A percentile compares a stretch with the other conserved stretches of the same genome.
Evolutionary conservation across 2,329 filamentous ascomycete species (phyloP).

Genomic region (Ceratocystis cacaofunesta): DNA sequence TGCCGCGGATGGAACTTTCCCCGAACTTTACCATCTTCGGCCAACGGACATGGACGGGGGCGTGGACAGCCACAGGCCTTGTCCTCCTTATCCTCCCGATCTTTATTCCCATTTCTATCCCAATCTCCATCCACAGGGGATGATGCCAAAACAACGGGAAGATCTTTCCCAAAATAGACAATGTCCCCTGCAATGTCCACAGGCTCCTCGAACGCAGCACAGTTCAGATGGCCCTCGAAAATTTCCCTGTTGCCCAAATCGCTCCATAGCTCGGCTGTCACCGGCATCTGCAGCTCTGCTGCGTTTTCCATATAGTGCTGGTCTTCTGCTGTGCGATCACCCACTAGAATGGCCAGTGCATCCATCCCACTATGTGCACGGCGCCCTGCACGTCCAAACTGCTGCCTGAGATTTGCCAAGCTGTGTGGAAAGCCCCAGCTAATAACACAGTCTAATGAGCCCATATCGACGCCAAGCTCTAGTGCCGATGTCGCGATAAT

Average conservation of each 20-base stretch:
- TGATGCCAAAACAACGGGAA: conserved; percentile 35
- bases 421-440: conserved; percentile 92
- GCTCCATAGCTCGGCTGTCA: conserved; percentile 77
- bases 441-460: conserved; percentile 80
- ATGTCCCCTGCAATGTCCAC: conserved; percentile 63
- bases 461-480: conserved; percentile 90
- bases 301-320: conserved; percentile 97
- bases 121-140: neutral
- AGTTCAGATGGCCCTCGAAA: conserved; percentile 86
- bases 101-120: too few relatives aligned
- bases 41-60: neutral
- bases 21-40: conserved; percentile 22
- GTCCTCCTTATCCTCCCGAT: neutral
- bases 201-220: conserved; percentile 88
- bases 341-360: conserved; percentile 76
- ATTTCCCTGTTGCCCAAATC: conserved; percentile 87
- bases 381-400: conserved; percentile 82
- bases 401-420: conserved; percentile 85
- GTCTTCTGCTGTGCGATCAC: conserved; percentile 78
- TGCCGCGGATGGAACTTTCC: conserved; percentile 86
- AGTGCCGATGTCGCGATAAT: conserved; percentile 89
- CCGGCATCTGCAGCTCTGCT: conserved; percentile 80
- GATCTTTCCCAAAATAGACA: conserved; percentile 57
- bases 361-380: conserved; percentile 59
- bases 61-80: neutral